Evolutionary conservation across 2,329 filamentous ascomycete species (phyloP), one percentile per base, ranked within the genome.

Genomic region (Incumbomyces lentus): DNA sequence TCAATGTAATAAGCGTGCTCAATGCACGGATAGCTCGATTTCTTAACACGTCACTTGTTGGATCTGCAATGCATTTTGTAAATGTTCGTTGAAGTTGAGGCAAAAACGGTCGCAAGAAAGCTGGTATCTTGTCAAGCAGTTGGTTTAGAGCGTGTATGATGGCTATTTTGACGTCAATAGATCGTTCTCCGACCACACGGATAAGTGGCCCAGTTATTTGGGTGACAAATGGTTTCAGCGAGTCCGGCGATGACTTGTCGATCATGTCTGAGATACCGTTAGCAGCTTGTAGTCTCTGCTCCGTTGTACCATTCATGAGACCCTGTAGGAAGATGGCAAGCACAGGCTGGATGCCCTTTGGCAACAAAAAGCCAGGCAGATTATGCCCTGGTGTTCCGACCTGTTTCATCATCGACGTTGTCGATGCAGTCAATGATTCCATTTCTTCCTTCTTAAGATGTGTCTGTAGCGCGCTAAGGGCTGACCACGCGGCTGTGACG

Each of bases 181-280:
- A 95, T 52, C 90, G 81, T 65, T 98, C 92, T 4, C 92, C 95
- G 14, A 98, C 89, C 17, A 96, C 90, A 76, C 92, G 86, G 64
- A 98, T 98, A 45, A 98, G 78, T 17, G 93, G 92, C 62, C 92
- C 92, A 4, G 93, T 96, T 57, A 98, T 95, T 61, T 95, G 89
- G 26, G 90, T 95, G 50, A 98, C 92, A 59, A 93, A 96, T 6
- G 89, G 87, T 66, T 92, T 93, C 52, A 98, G 72, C 16, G 89
- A 82, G 49, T 88, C 82, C 55, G 87, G 79, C 64, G 82, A 90
- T 19, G 92, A 93, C 48, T 92, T 81, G 68, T 96, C 92, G 54
- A 96, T 84, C 55, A 98, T 85, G 62, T 98, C 93, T 2, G 89
- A 94, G 56, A 98, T 93, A 47, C 86, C 92, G 52, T 96, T 74